These are phyloP conservation scores for Oryza coarctata DNA, from an alignment of 176 grass and related monocot species.

Conservation along the genomic window DNA sequence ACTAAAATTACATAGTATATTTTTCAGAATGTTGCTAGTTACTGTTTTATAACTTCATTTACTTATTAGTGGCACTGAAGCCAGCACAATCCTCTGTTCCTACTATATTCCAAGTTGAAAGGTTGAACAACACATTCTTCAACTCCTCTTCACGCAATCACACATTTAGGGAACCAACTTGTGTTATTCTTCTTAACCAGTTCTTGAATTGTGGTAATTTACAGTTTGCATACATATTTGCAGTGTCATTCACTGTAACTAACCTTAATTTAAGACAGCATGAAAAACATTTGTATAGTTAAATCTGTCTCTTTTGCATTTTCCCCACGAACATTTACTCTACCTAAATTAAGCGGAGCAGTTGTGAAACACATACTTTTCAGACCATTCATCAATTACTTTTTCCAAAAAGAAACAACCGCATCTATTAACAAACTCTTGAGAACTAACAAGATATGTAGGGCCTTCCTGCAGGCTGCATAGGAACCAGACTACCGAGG, in stretches of 20 bases:
- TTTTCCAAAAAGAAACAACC: conserved; percentile 4
- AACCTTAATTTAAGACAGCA: not conserved
- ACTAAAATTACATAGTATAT: not conserved
- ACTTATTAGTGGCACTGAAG: not conserved
- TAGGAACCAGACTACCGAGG: not conserved
- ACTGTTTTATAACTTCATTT: not conserved
- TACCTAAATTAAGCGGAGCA: conserved; percentile 34
- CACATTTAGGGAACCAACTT: conserved; percentile 19
- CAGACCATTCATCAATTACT: not conserved
- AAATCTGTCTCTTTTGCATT: not conserved
- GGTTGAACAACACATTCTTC: not conserved
- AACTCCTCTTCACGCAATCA: not conserved
- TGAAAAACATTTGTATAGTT: not conserved
- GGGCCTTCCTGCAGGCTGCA: not conserved
- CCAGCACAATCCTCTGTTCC: not conserved
- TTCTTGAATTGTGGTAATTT: not conserved
- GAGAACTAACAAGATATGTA: conserved; percentile 4
- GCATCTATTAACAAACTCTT: conserved; percentile 6
- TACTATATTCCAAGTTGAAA: conserved; percentile 6
- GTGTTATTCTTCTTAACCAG: conserved; percentile 10
- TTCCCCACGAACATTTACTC: not conserved
- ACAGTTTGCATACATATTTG: not conserved
- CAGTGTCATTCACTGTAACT: not conserved
- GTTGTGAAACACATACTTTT: conserved; percentile 4
- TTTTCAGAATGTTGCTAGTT: not conserved